phyloP scores from a whole-genome alignment of 2,329 filamentous ascomycete species.

The Juglanconis sp. region DNA sequence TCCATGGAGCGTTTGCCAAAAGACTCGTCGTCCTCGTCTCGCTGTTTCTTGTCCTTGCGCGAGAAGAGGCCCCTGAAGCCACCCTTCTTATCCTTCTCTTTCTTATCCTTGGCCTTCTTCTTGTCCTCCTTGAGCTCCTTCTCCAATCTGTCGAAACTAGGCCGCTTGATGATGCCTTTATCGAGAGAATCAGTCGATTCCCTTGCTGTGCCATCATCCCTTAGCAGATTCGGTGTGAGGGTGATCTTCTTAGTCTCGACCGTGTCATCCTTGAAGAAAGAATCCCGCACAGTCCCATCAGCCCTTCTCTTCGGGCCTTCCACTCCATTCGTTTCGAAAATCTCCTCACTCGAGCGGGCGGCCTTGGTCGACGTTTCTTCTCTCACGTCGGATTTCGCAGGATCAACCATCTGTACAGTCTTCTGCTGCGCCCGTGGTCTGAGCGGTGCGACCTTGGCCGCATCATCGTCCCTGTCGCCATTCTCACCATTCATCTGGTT shows the following conservation, averaged over 20 bases:
- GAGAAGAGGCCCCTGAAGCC: conserved; percentile 61
- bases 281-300: conserved; percentile 86
- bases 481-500: conserved; percentile 30
- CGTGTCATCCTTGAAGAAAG: conserved; percentile 95
- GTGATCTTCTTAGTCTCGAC: conserved; percentile 97
- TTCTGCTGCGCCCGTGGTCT: conserved; percentile 44
- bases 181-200: conserved; percentile 49
- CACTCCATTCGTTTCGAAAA: conserved; percentile 52
- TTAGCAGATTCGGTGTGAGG: conserved; percentile 84
- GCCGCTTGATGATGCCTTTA: conserved; percentile 51
- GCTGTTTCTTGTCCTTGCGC: conserved; percentile 57
- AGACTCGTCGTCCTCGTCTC: conserved; percentile 58
- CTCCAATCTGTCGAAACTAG: conserved; percentile 69
- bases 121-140: conserved; percentile 71
- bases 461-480: conserved; percentile 42
- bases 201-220: conserved; percentile 66
- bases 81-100: conserved; percentile 68
- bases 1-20: conserved; percentile 63
- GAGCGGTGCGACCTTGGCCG: conserved; percentile 54
- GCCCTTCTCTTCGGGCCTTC: conserved; percentile 62
- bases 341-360: conserved; percentile 62
- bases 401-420: conserved; percentile 31
- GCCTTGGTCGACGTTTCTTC: conserved; percentile 30
- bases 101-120: conserved; percentile 68
- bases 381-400: conserved; percentile 31